phyloP scores from a whole-genome alignment of 805 yeast genomes.

The Pichia gijzeniarum region DNA sequence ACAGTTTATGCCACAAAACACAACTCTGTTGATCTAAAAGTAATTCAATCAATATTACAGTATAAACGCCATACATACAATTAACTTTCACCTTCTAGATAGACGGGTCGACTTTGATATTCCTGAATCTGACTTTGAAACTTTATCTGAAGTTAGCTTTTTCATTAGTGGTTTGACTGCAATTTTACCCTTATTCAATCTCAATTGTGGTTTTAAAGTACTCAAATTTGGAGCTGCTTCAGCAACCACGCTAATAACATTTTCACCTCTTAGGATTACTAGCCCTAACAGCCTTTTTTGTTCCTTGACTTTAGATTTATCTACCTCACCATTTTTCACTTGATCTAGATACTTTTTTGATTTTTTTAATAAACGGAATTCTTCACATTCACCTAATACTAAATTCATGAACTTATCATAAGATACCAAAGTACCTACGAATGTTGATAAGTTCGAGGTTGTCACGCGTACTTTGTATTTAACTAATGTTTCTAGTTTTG shows the following conservation, averaged over 20 bases:
- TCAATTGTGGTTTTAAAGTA: constrained; percentile 26
- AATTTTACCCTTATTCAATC: constrained; percentile 30
- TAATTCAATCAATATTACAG: too few species aligned
- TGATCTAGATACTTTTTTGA: constrained; percentile 33
- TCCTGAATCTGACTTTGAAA: constrained; percentile 8
- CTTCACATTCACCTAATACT: constrained; percentile 80
- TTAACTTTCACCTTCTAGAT: neutral
- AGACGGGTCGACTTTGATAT: constrained; percentile 9
- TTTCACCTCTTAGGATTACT: constrained; percentile 82
- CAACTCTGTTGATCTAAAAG: too few species aligned
- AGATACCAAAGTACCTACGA: constrained; percentile 76
- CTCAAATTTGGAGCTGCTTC: constrained; percentile 52
- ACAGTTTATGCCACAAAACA: too few species aligned
- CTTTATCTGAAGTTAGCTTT: constrained; percentile 18
- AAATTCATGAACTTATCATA: constrained; percentile 87
- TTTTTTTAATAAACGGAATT: constrained; percentile 66
- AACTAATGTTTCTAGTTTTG: constrained; percentile 55
- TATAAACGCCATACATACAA: too few species aligned
- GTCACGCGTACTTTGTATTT: constrained; percentile 67
- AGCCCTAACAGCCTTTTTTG: constrained; percentile 78
- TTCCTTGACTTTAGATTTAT: constrained; percentile 40
- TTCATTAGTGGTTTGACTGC: constrained; percentile 26
- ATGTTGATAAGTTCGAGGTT: constrained; percentile 70
- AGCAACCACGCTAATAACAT: constrained; percentile 63
- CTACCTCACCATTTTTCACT: constrained; percentile 14